Evolutionary conservation across 2,329 filamentous ascomycete genomes (phyloP), one percentile per base, ranked within the genome.

Genomic region (Plectosphaerella plurivora): DNA sequence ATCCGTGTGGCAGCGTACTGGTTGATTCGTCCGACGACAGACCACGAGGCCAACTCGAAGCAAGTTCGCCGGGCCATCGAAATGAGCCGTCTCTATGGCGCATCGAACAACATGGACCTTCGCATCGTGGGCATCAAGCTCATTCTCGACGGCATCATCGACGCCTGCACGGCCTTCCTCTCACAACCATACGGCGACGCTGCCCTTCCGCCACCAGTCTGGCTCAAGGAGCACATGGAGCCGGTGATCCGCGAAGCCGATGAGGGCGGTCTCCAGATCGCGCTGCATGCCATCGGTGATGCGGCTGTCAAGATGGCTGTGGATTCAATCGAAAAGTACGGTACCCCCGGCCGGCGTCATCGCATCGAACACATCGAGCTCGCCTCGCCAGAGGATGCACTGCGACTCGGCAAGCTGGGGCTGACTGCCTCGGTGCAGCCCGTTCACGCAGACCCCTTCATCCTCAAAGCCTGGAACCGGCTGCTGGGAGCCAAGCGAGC

Each of bases 301-400:
- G 69, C 68, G 37, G 78, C 80, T 6, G 68, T 81, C 35, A 68
- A 66, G 49, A 74, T 73, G 53, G 78, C 77, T 12, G 70, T 83
- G 53, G 74, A 81, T 59, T 69, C 70, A 0, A 67, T 83, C 16
- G 73, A 57, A 6, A 61, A 57, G 55, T 63, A 59, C 36, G 63
- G 61, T 0, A 64, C 58, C 53, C 69, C 73, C 1, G 70, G 67
- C 15, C 70, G 80, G 37, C 69, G 79, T 5, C 80, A 81, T 53
- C 73, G 80, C 10, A 78, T 83, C 58, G 80, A 83, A 65, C 80
- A 83, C 61, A 68, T 83, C 16, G 80, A 83, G 63, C 69, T 83
- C 48, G 70, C 79, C 0, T 70, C 70, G 0, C 69, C 72, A 2
- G 68, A 68, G 47, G 79, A 82, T 59, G 80, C 76, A 3, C 69